A percentile compares a stretch with the other conserved stretches of the same genome.
phyloP scores from a whole-genome alignment of 2,329 filamentous ascomycete genomes.

The Diaporthe aspalathi region DNA sequence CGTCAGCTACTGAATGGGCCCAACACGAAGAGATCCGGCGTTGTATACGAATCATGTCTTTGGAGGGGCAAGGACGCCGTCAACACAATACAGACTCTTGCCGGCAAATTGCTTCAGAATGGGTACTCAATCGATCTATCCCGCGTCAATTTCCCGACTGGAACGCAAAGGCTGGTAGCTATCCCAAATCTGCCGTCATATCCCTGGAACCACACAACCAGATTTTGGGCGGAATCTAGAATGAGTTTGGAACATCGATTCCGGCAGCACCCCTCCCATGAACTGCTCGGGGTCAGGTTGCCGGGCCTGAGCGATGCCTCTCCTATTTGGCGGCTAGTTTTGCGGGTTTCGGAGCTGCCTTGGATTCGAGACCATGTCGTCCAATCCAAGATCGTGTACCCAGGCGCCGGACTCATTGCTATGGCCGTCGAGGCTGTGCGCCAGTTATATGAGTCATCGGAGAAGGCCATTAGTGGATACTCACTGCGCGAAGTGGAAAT shows the following conservation, averaged over 20 bases:
- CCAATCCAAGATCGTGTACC: conserved; percentile 5
- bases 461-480: background rate
- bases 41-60: background rate
- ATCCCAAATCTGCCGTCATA: conserved; percentile 56
- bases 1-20: conserved; percentile 42
- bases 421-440: conserved; percentile 33
- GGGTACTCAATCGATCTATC: background rate
- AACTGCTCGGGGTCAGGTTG: conserved; percentile 51
- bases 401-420: conserved; percentile 11
- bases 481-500: background rate
- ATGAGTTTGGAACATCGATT: conserved; percentile 49
- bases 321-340: conserved; percentile 49
- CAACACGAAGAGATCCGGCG: background rate
- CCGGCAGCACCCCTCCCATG: conserved; percentile 50
- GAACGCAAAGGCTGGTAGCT: conserved; percentile 38
- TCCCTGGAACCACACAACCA: conserved; percentile 57
- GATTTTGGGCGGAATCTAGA: conserved; percentile 53
- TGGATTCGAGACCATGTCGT: conserved; percentile 28
- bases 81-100: background rate
- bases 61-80: background rate
- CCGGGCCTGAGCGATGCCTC: conserved; percentile 45
- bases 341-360: conserved; percentile 40
- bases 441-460: background rate
- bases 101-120: background rate
- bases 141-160: conserved; percentile 45